A percentile compares a stretch with the other conserved stretches of the same genome.
These are phyloP conservation scores for Mrakia frigida DNA, from an alignment of 768 basidiomycete species.

Conservation along the genomic window DNA sequence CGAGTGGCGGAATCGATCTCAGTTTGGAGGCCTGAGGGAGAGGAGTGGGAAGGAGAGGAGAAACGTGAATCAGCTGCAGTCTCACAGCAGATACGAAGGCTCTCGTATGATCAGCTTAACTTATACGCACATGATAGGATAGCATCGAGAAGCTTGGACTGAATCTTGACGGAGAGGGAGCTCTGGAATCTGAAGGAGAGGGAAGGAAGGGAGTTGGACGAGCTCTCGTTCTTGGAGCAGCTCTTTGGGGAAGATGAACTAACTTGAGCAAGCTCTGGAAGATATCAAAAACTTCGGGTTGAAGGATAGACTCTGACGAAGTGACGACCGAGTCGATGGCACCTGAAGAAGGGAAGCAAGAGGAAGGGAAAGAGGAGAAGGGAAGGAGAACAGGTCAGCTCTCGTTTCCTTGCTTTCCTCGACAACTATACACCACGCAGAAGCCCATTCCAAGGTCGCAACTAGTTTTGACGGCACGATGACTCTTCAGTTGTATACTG, in stretches of 20 bases:
- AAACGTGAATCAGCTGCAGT: too few species aligned
- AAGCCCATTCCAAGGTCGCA: too few species aligned
- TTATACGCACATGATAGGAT: slow-evolving; percentile 60
- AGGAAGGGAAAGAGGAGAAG: neutral
- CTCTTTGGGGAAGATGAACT: slow-evolving; percentile 19
- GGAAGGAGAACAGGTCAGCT: neutral
- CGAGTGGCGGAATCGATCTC: slow-evolving; percentile 67
- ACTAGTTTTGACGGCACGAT: accelerated
- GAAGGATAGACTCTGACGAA: slow-evolving; percentile 64
- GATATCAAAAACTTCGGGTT: slow-evolving; percentile 68
- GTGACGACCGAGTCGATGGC: slow-evolving; percentile 77
- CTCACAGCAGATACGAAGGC: too few species aligned
- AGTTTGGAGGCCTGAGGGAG: slow-evolving; percentile 50
- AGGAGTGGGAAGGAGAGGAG: neutral
- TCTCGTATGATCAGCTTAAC: too few species aligned
- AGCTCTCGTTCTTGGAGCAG: neutral
- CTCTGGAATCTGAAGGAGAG: slow-evolving; percentile 56
- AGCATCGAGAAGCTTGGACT: slow-evolving; percentile 84
- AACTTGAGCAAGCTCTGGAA: slow-evolving; percentile 74
- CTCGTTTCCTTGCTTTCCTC: neutral
- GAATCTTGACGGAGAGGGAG: slow-evolving; percentile 45
- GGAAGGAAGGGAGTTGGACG: slow-evolving; percentile 28
- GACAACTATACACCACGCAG: too few species aligned
- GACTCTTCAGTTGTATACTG: too few species aligned
- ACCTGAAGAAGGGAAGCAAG: slow-evolving; percentile 47